Percentiles rank a stretch among this genome's conserved stretches.
Conservation (phyloP, 345 rosid genomes). For the Citrus trifoliata region DNA sequence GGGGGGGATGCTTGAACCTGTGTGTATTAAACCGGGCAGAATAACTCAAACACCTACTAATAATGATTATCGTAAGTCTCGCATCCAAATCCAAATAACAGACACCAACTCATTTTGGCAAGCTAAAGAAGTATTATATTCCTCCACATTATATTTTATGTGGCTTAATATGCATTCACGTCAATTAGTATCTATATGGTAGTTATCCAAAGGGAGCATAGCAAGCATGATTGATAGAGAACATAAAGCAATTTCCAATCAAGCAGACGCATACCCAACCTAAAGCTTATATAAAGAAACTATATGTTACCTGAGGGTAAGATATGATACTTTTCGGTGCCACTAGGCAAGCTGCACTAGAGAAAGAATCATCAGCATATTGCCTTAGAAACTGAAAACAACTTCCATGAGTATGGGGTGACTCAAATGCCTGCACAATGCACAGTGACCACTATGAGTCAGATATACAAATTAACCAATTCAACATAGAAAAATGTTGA, state of each 20-base stretch:
- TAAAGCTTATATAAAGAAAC: constrained; percentile 4
- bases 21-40: background rate
- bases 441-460: background rate
- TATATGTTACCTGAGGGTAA: constrained; percentile 73
- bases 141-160: background rate
- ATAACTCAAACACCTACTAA: background rate
- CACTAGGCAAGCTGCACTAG: constrained; percentile 87
- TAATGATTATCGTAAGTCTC: background rate
- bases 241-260: background rate
- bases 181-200: background rate
- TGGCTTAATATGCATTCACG: background rate
- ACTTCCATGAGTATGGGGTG: constrained; percentile 79
- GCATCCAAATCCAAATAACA: background rate
- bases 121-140: background rate
- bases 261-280: background rate
- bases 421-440: constrained; percentile 82
- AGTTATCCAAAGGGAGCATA: background rate
- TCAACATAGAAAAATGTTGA: background rate
- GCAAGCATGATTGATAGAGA: background rate
- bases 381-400: constrained; percentile 89
- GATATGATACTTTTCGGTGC: constrained; percentile 78
- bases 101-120: background rate
- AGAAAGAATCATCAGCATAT: constrained; percentile 77
- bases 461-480: background rate
- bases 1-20: background rate